Evolutionary conservation across 495 filamentous ascomycete species (phyloP).

Genomic region (Penicillium dipodomyicola): DNA sequence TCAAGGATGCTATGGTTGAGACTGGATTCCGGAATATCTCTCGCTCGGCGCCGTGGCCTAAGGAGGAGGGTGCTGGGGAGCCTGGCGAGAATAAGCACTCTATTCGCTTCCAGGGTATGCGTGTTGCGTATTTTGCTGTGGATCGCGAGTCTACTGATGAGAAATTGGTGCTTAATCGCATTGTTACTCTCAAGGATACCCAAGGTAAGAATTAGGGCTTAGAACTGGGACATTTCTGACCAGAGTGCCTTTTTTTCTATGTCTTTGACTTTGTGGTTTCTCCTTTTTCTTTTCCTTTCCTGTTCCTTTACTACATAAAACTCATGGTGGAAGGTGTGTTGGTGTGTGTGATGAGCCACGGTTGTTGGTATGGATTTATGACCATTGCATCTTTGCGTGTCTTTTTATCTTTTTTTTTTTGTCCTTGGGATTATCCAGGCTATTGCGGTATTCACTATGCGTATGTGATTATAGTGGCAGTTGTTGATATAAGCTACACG

Average conservation of each 20-base stretch:
- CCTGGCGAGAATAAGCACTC: constrained; percentile 51
- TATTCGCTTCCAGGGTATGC: constrained; percentile 89
- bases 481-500: background rate
- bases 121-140: constrained; percentile 80
- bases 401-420: constrained; percentile 10
- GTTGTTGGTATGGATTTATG: constrained; percentile 21
- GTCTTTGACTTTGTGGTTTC: background rate
- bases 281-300: background rate
- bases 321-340: constrained; percentile 1
- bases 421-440: background rate
- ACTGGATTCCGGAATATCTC: constrained; percentile 77
- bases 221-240: background rate
- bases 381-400: constrained; percentile 18
- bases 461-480: background rate
- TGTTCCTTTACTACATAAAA: background rate
- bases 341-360: constrained; percentile 9
- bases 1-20: constrained; percentile 76
- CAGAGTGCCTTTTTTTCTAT: background rate
- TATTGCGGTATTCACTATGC: background rate
- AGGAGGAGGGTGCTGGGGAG: constrained; percentile 53
- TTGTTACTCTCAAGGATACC: constrained; percentile 84
- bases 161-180: constrained; percentile 82
- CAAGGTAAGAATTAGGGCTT: constrained; percentile 27
- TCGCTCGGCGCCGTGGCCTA: constrained; percentile 77
- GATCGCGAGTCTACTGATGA: constrained; percentile 77